Base-by-base conservation (phyloP, 75 land plant genomes). In the Ceratopteris richardii region DNA sequence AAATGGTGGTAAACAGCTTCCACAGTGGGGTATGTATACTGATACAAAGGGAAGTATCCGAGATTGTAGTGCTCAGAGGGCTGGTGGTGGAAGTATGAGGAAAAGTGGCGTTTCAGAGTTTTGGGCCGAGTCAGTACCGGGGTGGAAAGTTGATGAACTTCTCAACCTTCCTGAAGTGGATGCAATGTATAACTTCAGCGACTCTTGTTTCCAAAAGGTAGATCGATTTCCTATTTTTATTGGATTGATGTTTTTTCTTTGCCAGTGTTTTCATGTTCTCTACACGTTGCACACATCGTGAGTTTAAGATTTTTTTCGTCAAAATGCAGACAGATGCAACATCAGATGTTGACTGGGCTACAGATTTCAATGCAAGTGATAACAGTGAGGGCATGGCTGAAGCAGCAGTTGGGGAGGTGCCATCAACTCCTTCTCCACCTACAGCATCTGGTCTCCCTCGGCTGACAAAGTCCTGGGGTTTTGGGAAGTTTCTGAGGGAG, bases 141-240 rank as follows among this genome's bases (percentile, higher is more conserved):
- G 54, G 1, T 52, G 54, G 54, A 52, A 24, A 26, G 54, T 52
- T 11, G 54, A 52, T 13, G 54, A 52, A 26, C 22, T 52, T 52
- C 29, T 52, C 1, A 23, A 23, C 54, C 54, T 52, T 26, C 29
- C 25, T 2, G 54, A 52, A 3, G 14, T 26, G 24, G 54, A 22
- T 26, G 23, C 28, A 14, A 11, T 23, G 22, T 23, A 52, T 6
- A 52, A 52, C 14, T 52, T 3, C 25, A 14, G 9, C 14, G 29
- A 52, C 28, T 52, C 7, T 26, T 25, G 54, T 5, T 3, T 28
- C 5, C 14, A 2, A 26, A 52, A 26, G 54, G 54, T 52, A 26
- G n/a, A n/a, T n/a, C n/a, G n/a, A n/a, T n/a, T n/a, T n/a, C n/a
- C n/a, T n/a, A n/a, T n/a, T 40, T 40, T 40, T 40, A 40, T 9